A percentile compares a stretch with the other conserved stretches of the same genome.
Conservation (phyloP, 208 protist species). For the Crithidia expoeki region DNA sequence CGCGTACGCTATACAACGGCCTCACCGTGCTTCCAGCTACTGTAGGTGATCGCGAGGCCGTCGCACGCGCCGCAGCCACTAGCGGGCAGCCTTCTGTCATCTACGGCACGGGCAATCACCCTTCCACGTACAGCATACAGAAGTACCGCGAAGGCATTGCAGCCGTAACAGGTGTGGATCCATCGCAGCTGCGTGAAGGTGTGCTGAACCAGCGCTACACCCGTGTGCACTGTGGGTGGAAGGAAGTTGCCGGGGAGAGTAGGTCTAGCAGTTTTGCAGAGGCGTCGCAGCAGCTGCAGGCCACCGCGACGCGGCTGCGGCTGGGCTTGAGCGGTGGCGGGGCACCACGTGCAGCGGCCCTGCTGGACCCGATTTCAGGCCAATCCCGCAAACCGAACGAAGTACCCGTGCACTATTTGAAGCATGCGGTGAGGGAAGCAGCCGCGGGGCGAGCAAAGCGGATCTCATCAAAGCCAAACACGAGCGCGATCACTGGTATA, state of each 20-base stretch:
- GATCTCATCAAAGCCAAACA: too few relatives aligned
- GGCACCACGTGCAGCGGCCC: slow-evolving; percentile 2
- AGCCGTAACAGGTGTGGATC: slow-evolving; percentile 26
- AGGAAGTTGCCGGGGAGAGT: not conserved
- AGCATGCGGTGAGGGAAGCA: not conserved
- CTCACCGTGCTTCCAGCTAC: slow-evolving; percentile 15
- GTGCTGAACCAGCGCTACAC: slow-evolving; percentile 10
- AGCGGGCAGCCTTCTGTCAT: not conserved
- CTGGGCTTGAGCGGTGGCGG: not conserved
- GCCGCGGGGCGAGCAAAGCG: too few relatives aligned
- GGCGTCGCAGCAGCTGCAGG: not conserved
- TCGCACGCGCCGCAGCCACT: slow-evolving; percentile 8
- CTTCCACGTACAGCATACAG: not conserved
- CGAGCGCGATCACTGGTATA: too few relatives aligned
- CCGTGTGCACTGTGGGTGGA: slow-evolving; percentile 17
- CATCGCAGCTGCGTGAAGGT: slow-evolving; percentile 15
- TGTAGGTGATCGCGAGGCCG: slow-evolving; percentile 7
- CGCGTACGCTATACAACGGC: not conserved
- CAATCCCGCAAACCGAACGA: slow-evolving; percentile 30
- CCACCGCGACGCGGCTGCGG: slow-evolving; percentile 19
- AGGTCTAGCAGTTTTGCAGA: not conserved
- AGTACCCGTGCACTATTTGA: slow-evolving; percentile 24
- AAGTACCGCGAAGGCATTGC: slow-evolving; percentile 23
- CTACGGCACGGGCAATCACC: slow-evolving; percentile 12
- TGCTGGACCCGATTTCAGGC: slow-evolving; percentile 27